Conservation (phyloP, 768 basidiomycete genomes). For the Lactarius hatsudake region DNA sequence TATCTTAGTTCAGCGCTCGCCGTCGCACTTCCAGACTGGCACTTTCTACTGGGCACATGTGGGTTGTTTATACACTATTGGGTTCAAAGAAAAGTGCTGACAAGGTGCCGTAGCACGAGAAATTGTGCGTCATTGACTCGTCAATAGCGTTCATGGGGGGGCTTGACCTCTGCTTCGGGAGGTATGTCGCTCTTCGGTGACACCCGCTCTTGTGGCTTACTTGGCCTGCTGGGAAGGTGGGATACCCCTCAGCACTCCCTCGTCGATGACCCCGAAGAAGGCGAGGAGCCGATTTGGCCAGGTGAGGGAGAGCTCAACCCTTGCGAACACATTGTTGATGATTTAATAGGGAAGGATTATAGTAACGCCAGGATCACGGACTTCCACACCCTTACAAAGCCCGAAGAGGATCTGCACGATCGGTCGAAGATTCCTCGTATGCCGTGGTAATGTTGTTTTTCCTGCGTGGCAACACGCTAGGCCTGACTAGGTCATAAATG, state of each 20-base stretch:
- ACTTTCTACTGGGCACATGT: constrained; percentile 99
- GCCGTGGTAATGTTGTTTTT: constrained; percentile 68
- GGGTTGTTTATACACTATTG: constrained; percentile 31
- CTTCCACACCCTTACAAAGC: constrained; percentile 83
- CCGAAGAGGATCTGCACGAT: constrained; percentile 95
- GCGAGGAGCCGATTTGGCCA: constrained; percentile 76
- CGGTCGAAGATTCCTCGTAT: constrained; percentile 85
- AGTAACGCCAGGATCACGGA: constrained; percentile 86
- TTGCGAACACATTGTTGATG: neutral
- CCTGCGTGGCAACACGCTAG: constrained; percentile 28
- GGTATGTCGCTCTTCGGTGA: constrained; percentile 39
- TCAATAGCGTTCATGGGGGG: constrained; percentile 99
- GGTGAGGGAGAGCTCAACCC: constrained; percentile 44
- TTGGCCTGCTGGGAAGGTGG: constrained; percentile 54
- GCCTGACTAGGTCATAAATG: neutral
- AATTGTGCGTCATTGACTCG: constrained; percentile 95
- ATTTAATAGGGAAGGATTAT: constrained; percentile 82
- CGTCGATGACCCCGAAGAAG: constrained; percentile 76
- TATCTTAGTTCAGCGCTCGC: constrained; percentile 94
- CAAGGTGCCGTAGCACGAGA: constrained; percentile 72
- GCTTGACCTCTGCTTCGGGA: constrained; percentile 89
- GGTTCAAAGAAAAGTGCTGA: neutral
- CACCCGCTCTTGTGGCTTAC: constrained; percentile 10
- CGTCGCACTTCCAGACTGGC: constrained; percentile 95
- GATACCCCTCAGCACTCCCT: constrained; percentile 94